Evolutionary conservation across 345 rosid genomes (phyloP).

Genomic region (Populus nigra): DNA sequence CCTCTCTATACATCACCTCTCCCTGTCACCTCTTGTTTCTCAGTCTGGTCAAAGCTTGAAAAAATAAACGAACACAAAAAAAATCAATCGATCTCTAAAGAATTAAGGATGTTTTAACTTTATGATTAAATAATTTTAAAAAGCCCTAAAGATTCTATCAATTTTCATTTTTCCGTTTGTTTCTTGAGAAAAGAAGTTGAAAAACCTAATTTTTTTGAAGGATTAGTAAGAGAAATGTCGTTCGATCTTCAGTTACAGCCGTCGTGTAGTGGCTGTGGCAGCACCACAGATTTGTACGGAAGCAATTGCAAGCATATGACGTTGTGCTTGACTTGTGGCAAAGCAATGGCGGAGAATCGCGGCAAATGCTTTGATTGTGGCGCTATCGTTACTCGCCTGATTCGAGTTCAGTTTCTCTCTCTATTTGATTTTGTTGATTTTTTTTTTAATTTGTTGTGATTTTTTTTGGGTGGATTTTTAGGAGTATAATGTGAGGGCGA

Average conservation of each 20-base stretch:
- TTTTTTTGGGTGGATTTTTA: constrained; percentile 15
- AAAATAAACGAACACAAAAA: too few relatives aligned
- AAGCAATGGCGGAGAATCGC: constrained; percentile 77
- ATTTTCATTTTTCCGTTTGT: neutral
- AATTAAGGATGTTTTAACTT: too few relatives aligned
- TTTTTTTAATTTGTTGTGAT: neutral
- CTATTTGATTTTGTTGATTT: neutral
- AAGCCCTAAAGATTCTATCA: too few relatives aligned
- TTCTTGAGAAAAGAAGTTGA: neutral
- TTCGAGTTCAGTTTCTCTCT: constrained; percentile 48
- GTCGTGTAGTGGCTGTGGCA: constrained; percentile 74
- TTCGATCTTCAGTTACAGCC: constrained; percentile 67
- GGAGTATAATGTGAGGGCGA: constrained; percentile 84
- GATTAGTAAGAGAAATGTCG: constrained; percentile 45
- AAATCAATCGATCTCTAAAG: too few relatives aligned
- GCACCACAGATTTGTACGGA: constrained; percentile 69
- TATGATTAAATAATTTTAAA: too few relatives aligned
- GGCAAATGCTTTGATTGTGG: constrained; percentile 87
- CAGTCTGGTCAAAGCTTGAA: too few relatives aligned
- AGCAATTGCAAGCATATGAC: constrained; percentile 97
- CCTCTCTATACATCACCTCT: too few relatives aligned
- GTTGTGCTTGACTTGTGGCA: constrained; percentile 77
- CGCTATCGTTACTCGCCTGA: constrained; percentile 62
- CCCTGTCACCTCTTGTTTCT: too few relatives aligned
- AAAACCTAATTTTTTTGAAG: neutral